phyloP scores from a whole-genome alignment of 73 alveolate genomes.

The Effrenium voratum region DNA sequence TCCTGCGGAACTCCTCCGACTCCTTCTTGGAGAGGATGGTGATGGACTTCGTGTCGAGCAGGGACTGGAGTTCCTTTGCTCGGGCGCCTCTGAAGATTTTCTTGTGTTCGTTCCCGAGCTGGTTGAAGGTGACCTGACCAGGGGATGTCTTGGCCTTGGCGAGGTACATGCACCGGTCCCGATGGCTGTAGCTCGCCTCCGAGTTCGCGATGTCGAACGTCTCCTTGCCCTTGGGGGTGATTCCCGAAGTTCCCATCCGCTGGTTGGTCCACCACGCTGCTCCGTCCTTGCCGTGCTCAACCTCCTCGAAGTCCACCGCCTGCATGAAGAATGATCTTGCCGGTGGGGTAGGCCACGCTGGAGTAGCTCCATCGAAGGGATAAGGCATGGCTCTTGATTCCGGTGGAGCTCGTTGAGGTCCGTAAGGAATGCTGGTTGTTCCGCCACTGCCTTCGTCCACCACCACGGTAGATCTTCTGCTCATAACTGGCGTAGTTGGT shows the following conservation, averaged over 20 bases:
- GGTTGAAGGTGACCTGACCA: slow-evolving; percentile 16
- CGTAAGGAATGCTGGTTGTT: too few species aligned
- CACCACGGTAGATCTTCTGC: too few species aligned
- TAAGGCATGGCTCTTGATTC: background rate
- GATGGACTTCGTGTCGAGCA: background rate
- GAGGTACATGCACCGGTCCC: slow-evolving; percentile 34
- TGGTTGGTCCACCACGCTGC: too few species aligned
- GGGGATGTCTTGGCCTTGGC: slow-evolving; percentile 22
- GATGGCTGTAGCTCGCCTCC: background rate
- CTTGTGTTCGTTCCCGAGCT: background rate
- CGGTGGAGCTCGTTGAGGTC: background rate
- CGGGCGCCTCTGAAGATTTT: background rate
- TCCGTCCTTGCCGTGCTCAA: too few species aligned
- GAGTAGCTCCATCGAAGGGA: background rate
- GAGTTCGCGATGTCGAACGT: background rate
- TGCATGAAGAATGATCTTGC: background rate
- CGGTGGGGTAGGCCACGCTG: background rate
- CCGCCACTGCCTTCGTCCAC: too few species aligned
- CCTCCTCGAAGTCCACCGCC: background rate
- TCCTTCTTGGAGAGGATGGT: background rate
- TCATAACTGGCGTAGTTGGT: too few species aligned
- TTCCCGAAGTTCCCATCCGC: slow-evolving; percentile 26
- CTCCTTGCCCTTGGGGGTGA: background rate
- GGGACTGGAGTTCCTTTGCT: slow-evolving; percentile 5
- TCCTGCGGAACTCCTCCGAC: background rate